Base-by-base conservation (phyloP, 2,329 filamentous ascomycete genomes). In the Epichloe brachyelytri region DNA sequence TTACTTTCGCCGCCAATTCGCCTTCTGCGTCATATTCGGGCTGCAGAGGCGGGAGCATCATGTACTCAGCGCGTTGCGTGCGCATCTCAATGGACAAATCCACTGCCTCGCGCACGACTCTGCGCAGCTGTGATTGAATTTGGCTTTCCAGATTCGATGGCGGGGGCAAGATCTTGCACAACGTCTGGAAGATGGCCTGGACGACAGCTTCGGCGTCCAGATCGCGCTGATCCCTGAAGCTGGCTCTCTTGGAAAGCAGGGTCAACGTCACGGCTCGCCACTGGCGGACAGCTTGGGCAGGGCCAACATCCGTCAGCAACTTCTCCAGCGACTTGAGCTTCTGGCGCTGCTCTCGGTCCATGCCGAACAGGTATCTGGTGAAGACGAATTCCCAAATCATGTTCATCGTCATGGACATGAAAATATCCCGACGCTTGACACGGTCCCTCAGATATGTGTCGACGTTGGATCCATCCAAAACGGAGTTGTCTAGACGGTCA, bases 361-460 rank as follows among this genome's bases (percentile, higher is more conserved):
- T 95, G 60, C 93, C 93, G 65, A 98, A 98, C 26, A 98, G 82
- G 67, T 98, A 98, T 56, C 93, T 83, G 8, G 91, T 96, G 65
- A 98, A 98, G 64, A 98, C 84, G 63, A 94, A 96, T 68, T 98
- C 93, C 90, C 90, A 98, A 48, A 98, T 83, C 89, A 98, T 96
- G 55, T 86, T 93, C 90, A 97, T 97, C 51, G 91, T 88, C 67
- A 98, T 89, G 38, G 89, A 93, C 88, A 97, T 96, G 76, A 98
- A 96, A 53, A 97, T 83, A 65, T 97, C 91, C 54, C 91, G 83
- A 54, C 93, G 84, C 62, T 80, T 83, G 50, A 96, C 85, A 39
- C 94, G 86, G 65, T 98, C 91, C 57, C 79, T 79, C 46, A 98
- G 82, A 62, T 95, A 93, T 52, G 76, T 73, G 67, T 97, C 89